These are phyloP conservation scores for Penicillium herquei DNA, from an alignment of 495 filamentous ascomycete genomes.

Conservation along the genomic window DNA sequence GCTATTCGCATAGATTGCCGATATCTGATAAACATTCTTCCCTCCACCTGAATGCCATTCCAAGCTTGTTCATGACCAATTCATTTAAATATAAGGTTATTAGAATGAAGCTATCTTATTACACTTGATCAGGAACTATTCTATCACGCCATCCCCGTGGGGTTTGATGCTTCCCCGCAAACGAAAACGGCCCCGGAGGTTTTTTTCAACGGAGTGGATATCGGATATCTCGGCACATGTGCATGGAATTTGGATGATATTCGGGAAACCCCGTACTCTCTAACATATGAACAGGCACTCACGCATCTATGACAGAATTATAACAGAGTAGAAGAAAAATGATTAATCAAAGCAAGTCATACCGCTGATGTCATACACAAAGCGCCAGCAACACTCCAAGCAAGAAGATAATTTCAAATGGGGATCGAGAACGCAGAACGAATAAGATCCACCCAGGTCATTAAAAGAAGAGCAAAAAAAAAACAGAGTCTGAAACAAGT, in stretches of 20 bases:
- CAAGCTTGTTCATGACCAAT: neutral
- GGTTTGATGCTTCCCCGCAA: neutral
- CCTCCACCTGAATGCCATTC: neutral
- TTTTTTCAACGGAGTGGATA: neutral
- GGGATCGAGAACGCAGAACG: neutral
- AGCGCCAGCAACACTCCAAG: neutral
- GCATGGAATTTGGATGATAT: neutral
- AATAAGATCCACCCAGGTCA: neutral
- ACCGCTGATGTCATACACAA: neutral
- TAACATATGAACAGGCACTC: conserved; percentile 12
- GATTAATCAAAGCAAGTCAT: neutral
- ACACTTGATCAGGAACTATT: neutral
- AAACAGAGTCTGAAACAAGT: neutral
- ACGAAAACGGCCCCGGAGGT: neutral
- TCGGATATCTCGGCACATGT: neutral
- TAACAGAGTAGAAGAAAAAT: conserved; percentile 2
- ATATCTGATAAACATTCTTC: conserved; percentile 1
- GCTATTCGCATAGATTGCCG: conserved; percentile 26
- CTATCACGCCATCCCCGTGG: neutral
- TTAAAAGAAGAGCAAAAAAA: neutral
- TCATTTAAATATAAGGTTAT: too few relatives aligned
- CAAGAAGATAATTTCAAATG: neutral
- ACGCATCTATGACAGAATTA: conserved; percentile 17
- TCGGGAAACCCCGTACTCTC: conserved; percentile 1
- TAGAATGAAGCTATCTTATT: too few relatives aligned